Conservation (phyloP, 148 eudicot genomes). For the Vaccinium darrowii region DNA sequence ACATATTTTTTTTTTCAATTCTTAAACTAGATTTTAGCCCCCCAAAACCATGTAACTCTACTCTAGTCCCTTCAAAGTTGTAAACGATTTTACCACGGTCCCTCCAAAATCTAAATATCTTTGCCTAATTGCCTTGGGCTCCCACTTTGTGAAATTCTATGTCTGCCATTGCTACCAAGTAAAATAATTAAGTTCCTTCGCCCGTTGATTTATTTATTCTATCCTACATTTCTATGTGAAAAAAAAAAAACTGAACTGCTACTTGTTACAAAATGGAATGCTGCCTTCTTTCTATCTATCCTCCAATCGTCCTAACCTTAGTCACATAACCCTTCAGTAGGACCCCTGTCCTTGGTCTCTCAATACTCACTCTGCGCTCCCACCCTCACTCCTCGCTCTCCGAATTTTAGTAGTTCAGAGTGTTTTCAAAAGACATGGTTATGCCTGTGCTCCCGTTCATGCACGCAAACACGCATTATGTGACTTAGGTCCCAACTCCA, state of each 20-base stretch:
- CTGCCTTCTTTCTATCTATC: background rate
- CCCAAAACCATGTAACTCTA: background rate
- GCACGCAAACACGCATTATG: background rate
- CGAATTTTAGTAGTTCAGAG: background rate
- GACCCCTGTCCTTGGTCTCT: background rate
- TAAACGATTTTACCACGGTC: background rate
- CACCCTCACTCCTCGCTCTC: background rate
- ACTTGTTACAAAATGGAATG: background rate
- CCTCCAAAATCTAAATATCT: background rate
- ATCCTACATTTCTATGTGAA: too few species aligned
- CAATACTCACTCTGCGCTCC: background rate
- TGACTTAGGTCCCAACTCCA: background rate
- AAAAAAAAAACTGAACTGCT: background rate
- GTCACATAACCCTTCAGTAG: background rate
- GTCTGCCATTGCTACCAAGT: background rate
- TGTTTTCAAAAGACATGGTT: background rate
- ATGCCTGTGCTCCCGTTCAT: background rate
- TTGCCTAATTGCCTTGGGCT: background rate
- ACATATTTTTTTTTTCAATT: background rate
- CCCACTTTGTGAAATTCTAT: background rate
- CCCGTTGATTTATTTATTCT: background rate
- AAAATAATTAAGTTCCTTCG: background rate
- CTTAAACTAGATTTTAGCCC: background rate
- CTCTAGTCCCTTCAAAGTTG: background rate
- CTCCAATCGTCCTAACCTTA: background rate